These are phyloP conservation scores for Naumovozyma dairenensis DNA, from an alignment of 805 yeast species.

Conservation along the genomic window DNA sequence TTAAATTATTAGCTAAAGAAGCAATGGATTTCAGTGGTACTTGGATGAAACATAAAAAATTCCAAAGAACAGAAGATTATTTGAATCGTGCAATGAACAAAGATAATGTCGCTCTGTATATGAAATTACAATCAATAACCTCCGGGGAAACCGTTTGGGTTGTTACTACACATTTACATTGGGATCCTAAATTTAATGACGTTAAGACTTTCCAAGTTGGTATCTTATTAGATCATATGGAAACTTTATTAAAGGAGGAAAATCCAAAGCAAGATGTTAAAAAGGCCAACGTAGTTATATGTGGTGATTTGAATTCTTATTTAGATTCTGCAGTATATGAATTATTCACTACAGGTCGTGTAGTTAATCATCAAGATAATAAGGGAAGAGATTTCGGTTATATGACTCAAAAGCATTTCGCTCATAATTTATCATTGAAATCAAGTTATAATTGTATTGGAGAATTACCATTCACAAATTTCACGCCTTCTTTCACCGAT, in stretches of 20 bases:
- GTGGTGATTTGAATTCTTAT: constrained; percentile 94
- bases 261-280: constrained; percentile 40
- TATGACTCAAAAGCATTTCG: constrained; percentile 81
- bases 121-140: constrained; percentile 60
- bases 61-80: constrained; percentile 87
- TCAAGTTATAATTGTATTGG: constrained; percentile 79
- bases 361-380: constrained; percentile 70
- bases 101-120: constrained; percentile 80
- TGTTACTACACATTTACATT: constrained; percentile 90
- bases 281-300: constrained; percentile 67
- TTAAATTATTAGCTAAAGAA: constrained; percentile 60
- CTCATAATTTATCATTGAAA: constrained; percentile 69
- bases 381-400: constrained; percentile 84
- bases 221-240: constrained; percentile 79
- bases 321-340: constrained; percentile 86
- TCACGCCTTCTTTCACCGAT: constrained; percentile 86
- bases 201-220: constrained; percentile 96
- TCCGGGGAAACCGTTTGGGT: constrained; percentile 65
- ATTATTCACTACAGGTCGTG: constrained; percentile 71
- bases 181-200: constrained; percentile 96
- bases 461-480: constrained; percentile 89
- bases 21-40: constrained; percentile 74
- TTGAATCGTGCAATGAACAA: constrained; percentile 93
- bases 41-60: constrained; percentile 73
- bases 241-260: constrained; percentile 44